Base-by-base conservation (phyloP, 163 green algal species). In the Scenedesmus sp. region DNA sequence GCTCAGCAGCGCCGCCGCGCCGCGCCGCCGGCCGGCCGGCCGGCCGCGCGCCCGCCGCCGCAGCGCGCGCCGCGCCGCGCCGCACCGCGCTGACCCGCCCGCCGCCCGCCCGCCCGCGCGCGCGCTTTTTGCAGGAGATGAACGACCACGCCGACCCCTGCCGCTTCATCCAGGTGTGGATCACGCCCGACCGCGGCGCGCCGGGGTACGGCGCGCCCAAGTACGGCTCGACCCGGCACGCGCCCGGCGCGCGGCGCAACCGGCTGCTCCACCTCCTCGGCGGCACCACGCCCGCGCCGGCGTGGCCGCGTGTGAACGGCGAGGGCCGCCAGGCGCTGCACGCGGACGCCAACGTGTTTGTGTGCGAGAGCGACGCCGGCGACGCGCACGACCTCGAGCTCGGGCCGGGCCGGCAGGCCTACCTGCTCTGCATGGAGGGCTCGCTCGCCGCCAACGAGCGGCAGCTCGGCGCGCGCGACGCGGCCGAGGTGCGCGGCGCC, bases 391-490 rank as follows among this genome's bases (percentile, higher is more conserved):
- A 91, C 9, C 47, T 95, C 47, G 29, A 29, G 17, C 84, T 96
- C 20, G 80, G 44, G 3, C 26, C 84, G 0, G 66, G 33, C 10
- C 77, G 92, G 15, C 88, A 94, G 60, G 90, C 89, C 0, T 96
- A 96, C 72, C 58, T 96, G 29, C 60, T 93, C n/a, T 93, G 86
- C 74, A 91, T 93, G 26, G 92, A 96, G 74, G 92, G 87, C 84
- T 36, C 7, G 78, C 50, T 89, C 63, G 31, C 3, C 1, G 79
- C 75, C 11, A 87, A 88, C 47, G 66, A 56, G 17, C 69, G 70
- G 29, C 14, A 79, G 57, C 80, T 95, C 51, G 60, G 17, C 11
- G 36, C 33, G 28, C 77, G 90, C 0, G 90, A 94, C 63, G 90
- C 87, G 4, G 73, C 84, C 0, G 75, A 87, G 45, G 18, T 94